Percentiles rank a stretch among this genome's conserved stretches.
Conservation (phyloP, 2,329 filamentous ascomycete species). For the Thelonectria blattea region DNA sequence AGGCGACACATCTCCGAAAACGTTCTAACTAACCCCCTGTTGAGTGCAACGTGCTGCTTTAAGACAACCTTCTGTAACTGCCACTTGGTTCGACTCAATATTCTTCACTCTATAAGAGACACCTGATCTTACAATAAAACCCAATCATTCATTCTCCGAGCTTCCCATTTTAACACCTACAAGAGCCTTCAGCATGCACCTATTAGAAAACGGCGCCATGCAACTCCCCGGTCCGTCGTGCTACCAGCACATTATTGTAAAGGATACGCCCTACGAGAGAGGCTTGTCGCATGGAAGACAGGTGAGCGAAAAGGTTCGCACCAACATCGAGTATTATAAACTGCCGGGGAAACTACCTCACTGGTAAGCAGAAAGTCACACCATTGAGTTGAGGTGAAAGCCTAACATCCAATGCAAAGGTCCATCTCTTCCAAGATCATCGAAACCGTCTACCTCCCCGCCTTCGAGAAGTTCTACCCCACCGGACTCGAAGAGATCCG, state of each 20-base stretch:
- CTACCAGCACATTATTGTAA: slow-evolving; percentile 16
- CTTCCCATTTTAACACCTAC: no score
- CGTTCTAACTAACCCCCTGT: no score
- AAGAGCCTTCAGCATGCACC: no score
- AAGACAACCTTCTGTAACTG: no score
- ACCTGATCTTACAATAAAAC: no score
- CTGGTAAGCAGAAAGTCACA: not conserved
- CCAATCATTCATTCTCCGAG: no score
- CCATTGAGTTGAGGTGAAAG: not conserved
- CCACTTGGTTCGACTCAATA: no score
- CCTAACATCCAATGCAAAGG: not conserved
- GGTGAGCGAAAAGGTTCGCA: slow-evolving; percentile 2
- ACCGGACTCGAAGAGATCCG: slow-evolving; percentile 45
- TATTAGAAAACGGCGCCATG: no score
- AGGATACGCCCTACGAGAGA: slow-evolving; percentile 9
- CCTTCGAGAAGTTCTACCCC: slow-evolving; percentile 15
- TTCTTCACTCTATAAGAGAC: no score
- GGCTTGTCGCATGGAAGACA: slow-evolving; percentile 10
- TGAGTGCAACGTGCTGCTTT: no score
- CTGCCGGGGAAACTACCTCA: slow-evolving; percentile 11
- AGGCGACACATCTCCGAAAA: no score
- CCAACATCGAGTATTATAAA: slow-evolving; percentile 15
- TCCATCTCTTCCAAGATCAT: slow-evolving; percentile 6
- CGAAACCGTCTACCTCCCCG: slow-evolving; percentile 5
- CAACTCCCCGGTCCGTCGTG: no score